Evolutionary conservation across 1,284 basidiomycete species (phyloP), one percentile per base, ranked within the genome.

Genomic region (Quambalaria eucalypti): DNA sequence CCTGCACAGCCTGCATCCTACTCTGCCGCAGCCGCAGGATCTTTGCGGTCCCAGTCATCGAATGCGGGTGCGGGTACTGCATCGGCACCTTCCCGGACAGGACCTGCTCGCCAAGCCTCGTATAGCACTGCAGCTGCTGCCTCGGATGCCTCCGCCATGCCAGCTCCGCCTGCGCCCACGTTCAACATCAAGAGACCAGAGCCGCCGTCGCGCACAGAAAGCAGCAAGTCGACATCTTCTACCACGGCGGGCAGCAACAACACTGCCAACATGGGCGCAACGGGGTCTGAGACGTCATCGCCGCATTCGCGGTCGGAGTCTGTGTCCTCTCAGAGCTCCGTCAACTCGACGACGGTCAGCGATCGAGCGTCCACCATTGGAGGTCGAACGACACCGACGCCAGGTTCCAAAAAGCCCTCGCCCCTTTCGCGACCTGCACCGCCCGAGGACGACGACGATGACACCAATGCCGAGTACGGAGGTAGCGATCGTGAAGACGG

Each of bases 401-500:
- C 46, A 12, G 50, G 12, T 10, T 12, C 9, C 40, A 70, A 68
- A 56, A 65, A 63, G 48, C 68, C 69, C 21, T 71, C 69, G 26
- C 69, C 69, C 1, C 49, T 71, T 12, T 71, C 69, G 12, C 56
- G 62, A 47, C 64, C 60, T 36, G 52, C 57, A 2, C 52, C 54
- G 51, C 56, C 7, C n/a, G 29, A 57, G 55, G 55, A 59, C 21
- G 68, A 70, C 50, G 66, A 46, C 42, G 21, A 39, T 12, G 42
- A 68, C 23, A 56, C 61, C 8, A 62, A 56, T 28, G 68, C 66
- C 2, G 55, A 58, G 12, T 65, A 68, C 52, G 67, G 63, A 28
- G 64, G 66, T 26, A 68, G 66, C 59, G 68, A 70, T 40, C 64
- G 68, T 48, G 66, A 66, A 19, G 55, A 62, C 14, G 58, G 21